These are phyloP conservation scores for Jasminum sambac DNA, from an alignment of 257 asterid genomes.

Conservation along the genomic window DNA sequence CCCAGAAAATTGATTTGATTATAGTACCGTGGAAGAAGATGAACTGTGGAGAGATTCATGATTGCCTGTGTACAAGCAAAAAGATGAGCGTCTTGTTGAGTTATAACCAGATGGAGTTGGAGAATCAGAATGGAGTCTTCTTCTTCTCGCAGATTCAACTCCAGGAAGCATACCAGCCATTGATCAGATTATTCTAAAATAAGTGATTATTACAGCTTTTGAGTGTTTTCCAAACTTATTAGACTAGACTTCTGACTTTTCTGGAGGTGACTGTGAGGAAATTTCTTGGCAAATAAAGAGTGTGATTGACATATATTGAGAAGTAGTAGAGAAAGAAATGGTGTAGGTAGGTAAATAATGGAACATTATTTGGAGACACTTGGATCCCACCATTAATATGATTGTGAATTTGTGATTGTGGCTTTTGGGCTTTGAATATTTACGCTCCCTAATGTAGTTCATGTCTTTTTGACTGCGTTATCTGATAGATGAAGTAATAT, in stretches of 20 bases:
- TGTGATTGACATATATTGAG: background rate
- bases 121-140: conserved; percentile 39
- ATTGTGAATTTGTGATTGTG: conserved; percentile 10
- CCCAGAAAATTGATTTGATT: background rate
- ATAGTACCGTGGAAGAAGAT: conserved; percentile 27
- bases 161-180: conserved; percentile 55
- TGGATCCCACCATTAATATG: conserved; percentile 18
- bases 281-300: conserved; percentile 18
- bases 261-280: conserved; percentile 10
- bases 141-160: conserved; percentile 51
- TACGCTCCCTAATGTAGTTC: too few species aligned
- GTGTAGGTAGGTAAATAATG: background rate
- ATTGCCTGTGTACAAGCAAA: conserved; percentile 43
- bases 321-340: conserved; percentile 6
- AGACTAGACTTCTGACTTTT: background rate
- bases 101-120: conserved; percentile 12
- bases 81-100: conserved; percentile 46
- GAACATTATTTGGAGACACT: conserved; percentile 14
- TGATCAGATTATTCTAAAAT: background rate
- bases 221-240: background rate
- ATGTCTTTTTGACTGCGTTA: too few species aligned
- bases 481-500: too few species aligned
- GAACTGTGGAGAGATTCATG: conserved; percentile 36
- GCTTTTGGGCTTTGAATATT: background rate
- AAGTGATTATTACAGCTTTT: background rate